Base-by-base conservation (phyloP, 2,329 filamentous ascomycete species). In the Ceratocystiopsis minuta region DNA sequence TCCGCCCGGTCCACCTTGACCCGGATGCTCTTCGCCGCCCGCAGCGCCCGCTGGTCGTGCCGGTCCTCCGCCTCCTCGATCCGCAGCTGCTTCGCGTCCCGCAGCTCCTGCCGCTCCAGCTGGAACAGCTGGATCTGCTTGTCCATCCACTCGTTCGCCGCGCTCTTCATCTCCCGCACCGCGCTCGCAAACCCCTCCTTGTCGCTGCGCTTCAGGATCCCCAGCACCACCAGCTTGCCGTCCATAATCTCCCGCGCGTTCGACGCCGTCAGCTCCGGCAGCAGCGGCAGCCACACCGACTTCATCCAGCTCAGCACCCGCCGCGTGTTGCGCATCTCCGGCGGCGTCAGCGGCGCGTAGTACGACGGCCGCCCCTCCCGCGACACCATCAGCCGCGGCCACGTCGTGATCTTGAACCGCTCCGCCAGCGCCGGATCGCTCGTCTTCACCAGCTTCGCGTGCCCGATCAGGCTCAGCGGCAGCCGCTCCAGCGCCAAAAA, bases 91-190 rank as follows among this genome's bases (percentile, higher is more conserved):
- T 98, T 98, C 6, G 86, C 78, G 58, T 96, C 87, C 41, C 90
- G 79, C 39, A 95, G 69, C 59, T 94, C 90, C 63, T 95, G 85
- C 44, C 88, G 72, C 61, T 96, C 88, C 15, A 92, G 74, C 57
- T 94, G 84, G 67, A 94, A 95, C 34, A 85, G 70, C 51, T 88
- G 78, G 16, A 84, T 80, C 60, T 95, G 84, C 63, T 92, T 90
- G 58, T 96, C 88, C 73, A 96, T 94, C 87, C 90, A 98, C 59
- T 96, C 90, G 46, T 87, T 72, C 10, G 90, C 90, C 1, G 90
- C 90, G 50, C 80, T 88, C 71, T 96, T 96, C 62, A 98, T 77
- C 61, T 98, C 92, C 32, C 80, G 77, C 57, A 83, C 81, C 20
- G 83, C 81, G 43, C 70, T 68, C 40, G 75, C 64, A 57, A 94